Percentiles rank a stretch among this genome's conserved stretches.
Evolutionary conservation across 768 basidiomycete genomes (phyloP).

Genomic region (Boletellus ananiceps): DNA sequence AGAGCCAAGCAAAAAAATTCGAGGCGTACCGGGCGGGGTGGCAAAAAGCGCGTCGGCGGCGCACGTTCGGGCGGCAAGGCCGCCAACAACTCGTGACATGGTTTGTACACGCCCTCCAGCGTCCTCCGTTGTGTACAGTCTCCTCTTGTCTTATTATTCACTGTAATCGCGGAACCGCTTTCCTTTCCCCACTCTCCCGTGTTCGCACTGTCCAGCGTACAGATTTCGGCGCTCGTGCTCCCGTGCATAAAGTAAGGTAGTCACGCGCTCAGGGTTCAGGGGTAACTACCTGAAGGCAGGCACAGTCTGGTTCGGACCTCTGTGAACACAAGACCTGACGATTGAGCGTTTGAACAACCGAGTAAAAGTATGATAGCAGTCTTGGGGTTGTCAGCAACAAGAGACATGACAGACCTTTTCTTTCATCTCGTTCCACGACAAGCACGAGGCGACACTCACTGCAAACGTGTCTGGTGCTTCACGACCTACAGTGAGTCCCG

Average conservation of each 20-base stretch:
- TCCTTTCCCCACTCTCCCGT: background rate
- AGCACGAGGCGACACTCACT: background rate
- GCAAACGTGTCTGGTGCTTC: background rate
- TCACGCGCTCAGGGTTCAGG: too few species aligned
- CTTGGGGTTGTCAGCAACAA: too few species aligned
- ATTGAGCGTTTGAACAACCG: too few species aligned
- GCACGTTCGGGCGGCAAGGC: slow-evolving; percentile 29
- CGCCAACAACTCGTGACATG: slow-evolving; percentile 27
- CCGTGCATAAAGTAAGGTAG: too few species aligned
- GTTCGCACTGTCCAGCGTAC: background rate
- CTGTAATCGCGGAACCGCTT: slow-evolving; percentile 15
- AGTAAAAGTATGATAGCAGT: too few species aligned
- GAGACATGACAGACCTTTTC: too few species aligned
- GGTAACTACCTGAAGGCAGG: too few species aligned
- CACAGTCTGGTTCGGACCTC: too few species aligned
- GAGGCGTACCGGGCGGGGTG: slow-evolving; percentile 48
- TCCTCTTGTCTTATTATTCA: slow-evolving; percentile 17
- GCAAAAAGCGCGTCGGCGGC: slow-evolving; percentile 46
- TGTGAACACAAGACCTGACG: too few species aligned
- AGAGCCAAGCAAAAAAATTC: slow-evolving; percentile 47
- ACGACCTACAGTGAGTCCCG: background rate
- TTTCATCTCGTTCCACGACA: too few species aligned
- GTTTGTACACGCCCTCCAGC: background rate
- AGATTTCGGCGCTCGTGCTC: background rate
- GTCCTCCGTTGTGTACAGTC: slow-evolving; percentile 14